These are phyloP conservation scores for Hymenochaete sp. DNA, from an alignment of 1,284 basidiomycete genomes.

Conservation along the genomic window DNA sequence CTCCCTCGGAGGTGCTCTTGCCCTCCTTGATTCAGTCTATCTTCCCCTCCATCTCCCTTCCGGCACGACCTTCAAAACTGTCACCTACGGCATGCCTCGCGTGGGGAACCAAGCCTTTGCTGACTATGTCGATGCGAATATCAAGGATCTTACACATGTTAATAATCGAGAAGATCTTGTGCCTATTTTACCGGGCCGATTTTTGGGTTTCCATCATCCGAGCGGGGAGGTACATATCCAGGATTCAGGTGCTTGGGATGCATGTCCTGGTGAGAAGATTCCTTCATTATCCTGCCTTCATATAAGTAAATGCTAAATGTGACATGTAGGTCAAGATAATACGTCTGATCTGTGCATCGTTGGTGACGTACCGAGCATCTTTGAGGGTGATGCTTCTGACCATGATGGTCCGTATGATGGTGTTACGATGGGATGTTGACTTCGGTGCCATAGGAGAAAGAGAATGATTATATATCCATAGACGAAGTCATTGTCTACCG, in stretches of 20 bases:
- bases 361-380: constrained; percentile 19
- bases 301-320: too few species aligned
- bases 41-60: constrained; percentile 30
- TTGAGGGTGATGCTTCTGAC: constrained; percentile 16
- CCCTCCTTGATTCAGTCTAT: constrained; percentile 38
- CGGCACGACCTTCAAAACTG: constrained; percentile 25
- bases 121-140: constrained; percentile 42
- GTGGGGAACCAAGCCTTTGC: constrained; percentile 58
- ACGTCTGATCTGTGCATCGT: constrained; percentile 16
- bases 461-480: too few species aligned
- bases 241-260: constrained; percentile 19
- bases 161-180: constrained; percentile 27
- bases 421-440: too few species aligned
- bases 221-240: constrained; percentile 27
- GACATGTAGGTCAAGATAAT: constrained; percentile 19
- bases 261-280: constrained; percentile 22
- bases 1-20: constrained; percentile 47
- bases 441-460: too few species aligned
- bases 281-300: too few species aligned
- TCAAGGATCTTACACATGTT: constrained; percentile 22
- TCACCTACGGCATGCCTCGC: constrained; percentile 50
- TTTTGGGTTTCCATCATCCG: constrained; percentile 26
- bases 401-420: constrained; percentile 22
- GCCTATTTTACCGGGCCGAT: constrained; percentile 26
- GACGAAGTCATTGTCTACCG: too few species aligned